phyloP scores from a whole-genome alignment of 257 asterid species.

The Solanum chmielewskii region DNA sequence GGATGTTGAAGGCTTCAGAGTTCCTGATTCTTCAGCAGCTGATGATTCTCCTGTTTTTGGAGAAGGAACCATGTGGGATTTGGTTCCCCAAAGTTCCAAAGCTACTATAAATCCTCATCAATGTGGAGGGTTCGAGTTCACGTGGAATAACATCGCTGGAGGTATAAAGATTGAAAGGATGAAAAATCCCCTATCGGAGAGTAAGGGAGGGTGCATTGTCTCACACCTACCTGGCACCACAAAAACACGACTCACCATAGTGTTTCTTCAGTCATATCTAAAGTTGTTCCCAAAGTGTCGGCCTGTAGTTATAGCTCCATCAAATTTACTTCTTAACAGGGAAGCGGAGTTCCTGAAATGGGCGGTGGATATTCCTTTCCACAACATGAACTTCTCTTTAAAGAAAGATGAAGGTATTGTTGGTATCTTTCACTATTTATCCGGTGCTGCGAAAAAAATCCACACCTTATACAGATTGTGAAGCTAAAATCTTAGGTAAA shows the following conservation, averaged over 20 bases:
- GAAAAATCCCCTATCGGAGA: background rate
- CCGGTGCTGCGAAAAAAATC: background rate
- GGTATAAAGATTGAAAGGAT: background rate
- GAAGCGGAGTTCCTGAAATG: background rate
- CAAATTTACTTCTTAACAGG: background rate
- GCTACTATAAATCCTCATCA: constrained; percentile 48
- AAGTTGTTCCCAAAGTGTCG: background rate
- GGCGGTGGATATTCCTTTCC: background rate
- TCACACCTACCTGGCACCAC: background rate
- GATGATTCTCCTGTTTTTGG: background rate
- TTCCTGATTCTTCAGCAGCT: constrained; percentile 1
- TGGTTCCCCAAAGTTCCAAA: constrained; percentile 23
- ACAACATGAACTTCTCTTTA: background rate
- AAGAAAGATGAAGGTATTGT: too few species aligned
- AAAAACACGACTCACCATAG: background rate
- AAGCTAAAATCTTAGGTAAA: background rate
- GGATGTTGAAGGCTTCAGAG: background rate
- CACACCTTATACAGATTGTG: background rate
- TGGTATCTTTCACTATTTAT: too few species aligned
- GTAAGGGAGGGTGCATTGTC: background rate
- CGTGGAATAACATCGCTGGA: constrained; percentile 18
- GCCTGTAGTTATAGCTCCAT: background rate
- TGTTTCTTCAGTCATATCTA: background rate
- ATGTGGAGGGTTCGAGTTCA: constrained; percentile 45
- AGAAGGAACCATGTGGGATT: constrained; percentile 41